Base-by-base conservation (phyloP, 768 basidiomycete genomes). In the Gloeostereum incarnatum region DNA sequence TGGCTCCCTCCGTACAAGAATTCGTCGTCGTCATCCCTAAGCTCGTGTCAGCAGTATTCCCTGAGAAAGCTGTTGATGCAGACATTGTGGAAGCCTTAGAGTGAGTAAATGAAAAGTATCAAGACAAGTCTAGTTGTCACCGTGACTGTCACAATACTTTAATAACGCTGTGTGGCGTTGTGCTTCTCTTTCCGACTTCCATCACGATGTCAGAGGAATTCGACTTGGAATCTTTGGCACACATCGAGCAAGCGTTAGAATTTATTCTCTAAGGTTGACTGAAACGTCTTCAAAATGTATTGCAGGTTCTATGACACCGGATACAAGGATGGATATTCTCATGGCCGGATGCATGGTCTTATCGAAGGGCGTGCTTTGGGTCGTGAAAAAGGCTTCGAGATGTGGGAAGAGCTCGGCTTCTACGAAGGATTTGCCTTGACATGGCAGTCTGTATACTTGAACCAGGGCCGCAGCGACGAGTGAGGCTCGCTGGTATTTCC, bases 361-460 rank as follows among this genome's bases (percentile, higher is more conserved):
- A 89, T 91, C 44, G 91, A 99, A 56, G 94, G 94, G 6, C 70
- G 91, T 10, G 82, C 84, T 0, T 69, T 97, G 13, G 94, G 92
- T 2, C 71, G 80, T 39, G 83, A 90, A 49, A 92, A 94, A 49
- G 88, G 86, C 0, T 97, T 81, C 56, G 92, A 94, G 59, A 79
- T 96, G 60, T 97, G 92, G 91, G 93, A 97, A 57, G 94, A 99
- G 57, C 71, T 99, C 9, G 92, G 88, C 2, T 97, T 81, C 50
- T 93, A 93, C 55, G 75, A 93, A 49, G 94, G 92, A 4, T 83
- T 84, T 48, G 89, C 89, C 2, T 44, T 50, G 39, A 72, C 78
- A 39, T 96, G 88, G 87, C 56, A 62, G 42, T 64, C 65, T 2
- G 59, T 86, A 38, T 62, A 63, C 29, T 49, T 58, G 16, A 59